Evolutionary conservation across 176 grass and related monocot species (phyloP), one percentile per base, ranked within the genome.

Genomic region (Oropetium thomaeum): DNA sequence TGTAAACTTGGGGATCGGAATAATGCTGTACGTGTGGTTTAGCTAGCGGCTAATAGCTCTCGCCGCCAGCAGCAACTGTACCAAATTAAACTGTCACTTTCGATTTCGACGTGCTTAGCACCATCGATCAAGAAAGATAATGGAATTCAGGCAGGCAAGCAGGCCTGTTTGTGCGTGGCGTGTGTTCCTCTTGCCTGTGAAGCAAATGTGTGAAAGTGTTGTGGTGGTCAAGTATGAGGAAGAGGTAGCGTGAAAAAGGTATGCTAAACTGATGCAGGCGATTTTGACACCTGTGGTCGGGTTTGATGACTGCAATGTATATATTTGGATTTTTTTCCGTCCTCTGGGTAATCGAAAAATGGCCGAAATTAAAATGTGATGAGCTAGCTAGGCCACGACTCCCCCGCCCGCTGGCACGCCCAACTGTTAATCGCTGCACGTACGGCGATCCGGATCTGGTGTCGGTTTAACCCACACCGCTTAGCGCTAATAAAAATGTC

Each of bases 371-470:
- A n/a, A n/a, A n/a, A n/a, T n/a, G n/a, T n/a, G n/a, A n/a, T n/a
- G n/a, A n/a, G n/a, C n/a, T n/a, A n/a, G n/a, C n/a, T n/a, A n/a
- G n/a, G n/a, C n/a, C n/a, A n/a, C n/a, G n/a, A n/a, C n/a, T n/a
- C n/a, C n/a, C n/a, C n/a, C n/a, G n/a, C n/a, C n/a, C n/a, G n/a
- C n/a, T n/a, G n/a, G n/a, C n/a, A n/a, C n/a, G n/a, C n/a, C n/a
- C n/a, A n/a, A 30, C 82, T 77, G 41, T 49, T 63, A 73, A 78
- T 72, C 0, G 14, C 8, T 61, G 85, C 73, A 82, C 85, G 79
- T 53, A 82, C 79, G 61, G 67, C 25, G 3, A 73, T 67, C 59
- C 52, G 61, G 74, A 87, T 87, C 85, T 45, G 25, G 2, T 78
- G 85, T 73, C 60, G 79, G 85, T 41, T 5, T n/a, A 7, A 66